Percentiles rank a stretch among this genome's conserved stretches.
Conservation (phyloP, 257 asterid species). For the Solanum etuberosum region DNA sequence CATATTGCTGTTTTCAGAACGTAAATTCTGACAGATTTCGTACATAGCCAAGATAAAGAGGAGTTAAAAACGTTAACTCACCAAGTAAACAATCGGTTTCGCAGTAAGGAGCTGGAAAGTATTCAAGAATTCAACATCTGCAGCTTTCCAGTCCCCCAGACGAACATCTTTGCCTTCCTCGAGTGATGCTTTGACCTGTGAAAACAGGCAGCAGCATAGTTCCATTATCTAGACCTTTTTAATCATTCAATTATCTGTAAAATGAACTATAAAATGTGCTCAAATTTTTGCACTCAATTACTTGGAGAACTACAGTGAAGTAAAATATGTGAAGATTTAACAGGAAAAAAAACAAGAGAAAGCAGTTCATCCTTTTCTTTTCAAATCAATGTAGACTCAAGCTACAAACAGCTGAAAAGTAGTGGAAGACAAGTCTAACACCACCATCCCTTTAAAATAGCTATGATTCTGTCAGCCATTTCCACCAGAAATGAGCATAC, state of each 20-base stretch:
- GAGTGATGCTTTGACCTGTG: conserved; percentile 56
- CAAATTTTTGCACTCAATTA: neutral
- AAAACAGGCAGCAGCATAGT: neutral
- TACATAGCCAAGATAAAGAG: neutral
- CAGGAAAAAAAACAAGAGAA: neutral
- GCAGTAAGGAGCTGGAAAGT: conserved; percentile 95
- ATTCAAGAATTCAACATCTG: conserved; percentile 84
- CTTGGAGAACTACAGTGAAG: neutral
- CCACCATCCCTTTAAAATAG: neutral
- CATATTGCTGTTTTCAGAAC: neutral
- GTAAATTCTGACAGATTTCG: neutral
- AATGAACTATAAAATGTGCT: neutral
- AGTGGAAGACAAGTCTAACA: neutral
- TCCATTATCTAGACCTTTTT: neutral
- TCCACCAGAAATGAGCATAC: neutral
- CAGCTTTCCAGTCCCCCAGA: conserved; percentile 93
- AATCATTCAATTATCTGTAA: neutral
- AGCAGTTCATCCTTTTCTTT: neutral
- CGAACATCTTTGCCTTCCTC: conserved; percentile 86
- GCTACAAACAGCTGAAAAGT: neutral
- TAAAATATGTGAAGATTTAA: neutral
- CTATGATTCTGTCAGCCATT: neutral
- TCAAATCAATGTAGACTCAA: neutral
- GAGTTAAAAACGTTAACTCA: conserved; percentile 16
- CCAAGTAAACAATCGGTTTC: conserved; percentile 96